These are phyloP conservation scores for Rhododendron mucronatum DNA, from an alignment of 148 eudicot species.

Conservation along the genomic window DNA sequence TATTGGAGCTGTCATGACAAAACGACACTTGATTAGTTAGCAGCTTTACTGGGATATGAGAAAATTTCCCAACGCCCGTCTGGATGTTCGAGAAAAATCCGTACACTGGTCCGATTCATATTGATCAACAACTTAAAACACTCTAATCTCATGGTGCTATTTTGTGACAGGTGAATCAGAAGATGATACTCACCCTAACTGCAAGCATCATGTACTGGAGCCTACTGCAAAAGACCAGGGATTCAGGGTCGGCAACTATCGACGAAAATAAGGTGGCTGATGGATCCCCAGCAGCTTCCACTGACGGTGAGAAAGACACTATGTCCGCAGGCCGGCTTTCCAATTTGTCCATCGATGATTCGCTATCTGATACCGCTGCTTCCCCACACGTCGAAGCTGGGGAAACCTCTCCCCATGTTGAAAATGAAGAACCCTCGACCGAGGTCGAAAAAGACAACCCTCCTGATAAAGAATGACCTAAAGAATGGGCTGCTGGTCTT, in stretches of 20 bases:
- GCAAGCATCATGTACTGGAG: constrained; percentile 99
- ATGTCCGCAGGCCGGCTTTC: constrained; percentile 5
- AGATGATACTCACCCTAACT: constrained; percentile 80
- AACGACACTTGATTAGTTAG: neutral
- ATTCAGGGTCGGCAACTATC: constrained; percentile 17
- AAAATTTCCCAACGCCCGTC: neutral
- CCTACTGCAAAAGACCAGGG: constrained; percentile 49
- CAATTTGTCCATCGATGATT: constrained; percentile 18
- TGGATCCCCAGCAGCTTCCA: constrained; percentile 27
- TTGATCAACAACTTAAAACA: neutral
- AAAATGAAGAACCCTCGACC: neutral
- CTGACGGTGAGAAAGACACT: constrained; percentile 19
- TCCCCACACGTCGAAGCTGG: constrained; percentile 11
- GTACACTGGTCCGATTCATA: neutral
- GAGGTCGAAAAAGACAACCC: neutral
- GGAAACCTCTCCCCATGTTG: constrained; percentile 7
- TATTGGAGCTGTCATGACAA: neutral
- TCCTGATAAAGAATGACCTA: neutral
- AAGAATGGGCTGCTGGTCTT: neutral
- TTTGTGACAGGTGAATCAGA: constrained; percentile 69
- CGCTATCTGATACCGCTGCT: constrained; percentile 10
- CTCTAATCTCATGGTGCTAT: neutral
- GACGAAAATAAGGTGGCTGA: constrained; percentile 25
- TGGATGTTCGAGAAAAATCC: neutral
- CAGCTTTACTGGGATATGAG: neutral